Conservation (phyloP, 495 filamentous ascomycete species). For the Tirmania nivea region DNA sequence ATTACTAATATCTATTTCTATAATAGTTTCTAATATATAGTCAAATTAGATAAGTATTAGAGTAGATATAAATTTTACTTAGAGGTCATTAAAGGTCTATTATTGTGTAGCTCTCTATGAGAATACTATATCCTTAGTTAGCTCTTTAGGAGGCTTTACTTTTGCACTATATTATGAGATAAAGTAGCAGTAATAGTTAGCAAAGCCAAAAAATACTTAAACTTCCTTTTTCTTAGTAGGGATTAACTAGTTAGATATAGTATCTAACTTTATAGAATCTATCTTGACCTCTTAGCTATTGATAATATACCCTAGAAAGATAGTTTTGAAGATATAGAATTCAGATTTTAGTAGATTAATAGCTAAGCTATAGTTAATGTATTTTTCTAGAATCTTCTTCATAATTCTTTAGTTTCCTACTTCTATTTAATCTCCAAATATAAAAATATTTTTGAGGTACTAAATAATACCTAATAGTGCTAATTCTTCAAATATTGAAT, state of each 20-base stretch:
- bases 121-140: not conserved
- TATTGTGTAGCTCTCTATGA: not conserved
- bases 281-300: not conserved
- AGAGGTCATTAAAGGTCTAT: not conserved
- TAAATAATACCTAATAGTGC: slow-evolving; percentile 12
- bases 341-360: not conserved
- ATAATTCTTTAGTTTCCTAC: slow-evolving; percentile 6
- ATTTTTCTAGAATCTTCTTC: slow-evolving; percentile 4
- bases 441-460: slow-evolving; percentile 22
- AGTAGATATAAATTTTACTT: not conserved
- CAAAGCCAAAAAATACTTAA: slow-evolving; percentile 10
- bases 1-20: not conserved
- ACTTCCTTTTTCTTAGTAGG: slow-evolving; percentile 7
- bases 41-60: not conserved
- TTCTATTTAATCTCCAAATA: slow-evolving; percentile 12
- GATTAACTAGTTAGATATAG: slow-evolving; percentile 3
- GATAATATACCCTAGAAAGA: not conserved
- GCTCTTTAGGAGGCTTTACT: slow-evolving; percentile 1
- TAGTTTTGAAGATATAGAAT: not conserved
- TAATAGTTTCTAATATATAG: not conserved
- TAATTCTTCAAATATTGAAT: slow-evolving; percentile 10
- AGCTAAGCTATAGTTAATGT: not conserved
- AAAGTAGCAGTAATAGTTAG: slow-evolving; percentile 8
- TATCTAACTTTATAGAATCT: slow-evolving; percentile 2
- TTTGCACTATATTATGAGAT: not conserved